phyloP scores from a whole-genome alignment of 768 basidiomycete genomes.

The Tylopilus rubrobrunneus region DNA sequence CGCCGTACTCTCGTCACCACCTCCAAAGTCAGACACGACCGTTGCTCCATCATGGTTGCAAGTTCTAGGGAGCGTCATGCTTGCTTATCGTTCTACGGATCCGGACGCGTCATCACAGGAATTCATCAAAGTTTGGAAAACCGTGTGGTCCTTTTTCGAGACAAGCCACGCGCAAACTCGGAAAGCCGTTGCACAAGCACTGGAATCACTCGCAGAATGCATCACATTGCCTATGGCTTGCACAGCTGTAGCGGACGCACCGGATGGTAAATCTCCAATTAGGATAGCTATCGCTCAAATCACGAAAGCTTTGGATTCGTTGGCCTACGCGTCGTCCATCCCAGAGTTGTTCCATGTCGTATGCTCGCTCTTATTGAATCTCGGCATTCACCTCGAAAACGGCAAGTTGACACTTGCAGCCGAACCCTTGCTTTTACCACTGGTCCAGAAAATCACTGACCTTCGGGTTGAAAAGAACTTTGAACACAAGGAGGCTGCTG shows the following conservation, averaged over 20 bases:
- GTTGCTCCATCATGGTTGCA: conserved; percentile 76
- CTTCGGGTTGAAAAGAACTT: conserved; percentile 77
- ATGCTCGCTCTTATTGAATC: conserved; percentile 60
- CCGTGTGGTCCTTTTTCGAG: conserved; percentile 75
- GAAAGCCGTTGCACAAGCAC: conserved; percentile 59
- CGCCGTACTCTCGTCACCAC: conserved; percentile 65
- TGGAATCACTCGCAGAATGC: conserved; percentile 63
- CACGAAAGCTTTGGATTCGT: conserved; percentile 64
- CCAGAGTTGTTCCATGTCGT: conserved; percentile 76
- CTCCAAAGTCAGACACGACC: conserved; percentile 62
- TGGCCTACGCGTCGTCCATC: conserved; percentile 70
- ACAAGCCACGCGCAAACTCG: conserved; percentile 58
- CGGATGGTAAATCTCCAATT: conserved; percentile 50
- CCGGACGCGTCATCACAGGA: conserved; percentile 49
- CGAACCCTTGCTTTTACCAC: conserved; percentile 62
- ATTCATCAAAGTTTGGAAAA: conserved; percentile 66
- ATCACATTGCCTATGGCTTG: conserved; percentile 62
- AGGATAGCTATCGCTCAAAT: conserved; percentile 60
- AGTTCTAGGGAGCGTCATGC: conserved; percentile 69
- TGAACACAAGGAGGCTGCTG: conserved; percentile 86
- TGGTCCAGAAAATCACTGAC: conserved; percentile 70
- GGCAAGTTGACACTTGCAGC: conserved; percentile 52
- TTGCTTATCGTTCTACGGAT: conserved; percentile 55
- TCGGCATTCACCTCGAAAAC: conserved; percentile 48
- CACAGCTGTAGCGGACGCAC: conserved; percentile 44